Evolutionary conservation across 2,329 filamentous ascomycete genomes (phyloP).

Genomic region (Pseudogymnoascus sp.): DNA sequence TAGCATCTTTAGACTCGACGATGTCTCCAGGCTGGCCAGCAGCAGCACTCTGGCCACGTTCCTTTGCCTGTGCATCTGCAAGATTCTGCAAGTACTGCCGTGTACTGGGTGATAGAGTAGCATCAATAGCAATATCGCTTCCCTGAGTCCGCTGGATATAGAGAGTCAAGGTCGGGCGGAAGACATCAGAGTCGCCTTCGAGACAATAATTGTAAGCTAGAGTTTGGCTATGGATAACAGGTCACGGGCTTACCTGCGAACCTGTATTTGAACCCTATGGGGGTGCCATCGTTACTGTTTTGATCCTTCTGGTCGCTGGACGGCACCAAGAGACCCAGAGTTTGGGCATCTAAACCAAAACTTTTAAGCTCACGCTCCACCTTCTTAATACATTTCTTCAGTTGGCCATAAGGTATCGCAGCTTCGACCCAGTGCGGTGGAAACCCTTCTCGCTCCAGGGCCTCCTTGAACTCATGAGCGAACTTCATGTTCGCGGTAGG

Average conservation of each 20-base stretch:
- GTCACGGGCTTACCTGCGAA: slow-evolving; percentile 39
- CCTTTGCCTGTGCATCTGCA: not conserved
- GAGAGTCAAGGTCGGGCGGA: slow-evolving; percentile 65
- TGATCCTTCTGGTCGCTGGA: slow-evolving; percentile 1
- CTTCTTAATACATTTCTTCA: slow-evolving; percentile 85
- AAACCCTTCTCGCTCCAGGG: slow-evolving; percentile 65
- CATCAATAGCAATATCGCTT: slow-evolving; percentile 52
- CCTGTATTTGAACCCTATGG: slow-evolving; percentile 46
- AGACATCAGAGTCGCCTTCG: slow-evolving; percentile 36
- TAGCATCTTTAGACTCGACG: not conserved
- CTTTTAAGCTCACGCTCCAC: slow-evolving; percentile 64
- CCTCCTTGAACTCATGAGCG: slow-evolving; percentile 67
- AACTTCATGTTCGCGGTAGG: slow-evolving; percentile 64
- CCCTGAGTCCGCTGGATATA: slow-evolving; percentile 61
- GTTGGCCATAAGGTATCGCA: slow-evolving; percentile 74
- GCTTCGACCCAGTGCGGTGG: slow-evolving; percentile 65
- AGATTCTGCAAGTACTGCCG: slow-evolving; percentile 52
- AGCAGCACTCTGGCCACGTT: not conserved
- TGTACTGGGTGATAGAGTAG: slow-evolving; percentile 51
- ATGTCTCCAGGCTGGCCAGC: not conserved
- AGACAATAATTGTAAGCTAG: not conserved
- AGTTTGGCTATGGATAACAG: not conserved
- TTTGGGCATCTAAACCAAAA: slow-evolving; percentile 66
- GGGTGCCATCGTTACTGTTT: slow-evolving; percentile 23
- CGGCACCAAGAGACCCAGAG: slow-evolving; percentile 56